These are phyloP conservation scores for Chytriomyces confervae DNA, from an alignment of 192 early-diverging fungal genomes.

Conservation along the genomic window DNA sequence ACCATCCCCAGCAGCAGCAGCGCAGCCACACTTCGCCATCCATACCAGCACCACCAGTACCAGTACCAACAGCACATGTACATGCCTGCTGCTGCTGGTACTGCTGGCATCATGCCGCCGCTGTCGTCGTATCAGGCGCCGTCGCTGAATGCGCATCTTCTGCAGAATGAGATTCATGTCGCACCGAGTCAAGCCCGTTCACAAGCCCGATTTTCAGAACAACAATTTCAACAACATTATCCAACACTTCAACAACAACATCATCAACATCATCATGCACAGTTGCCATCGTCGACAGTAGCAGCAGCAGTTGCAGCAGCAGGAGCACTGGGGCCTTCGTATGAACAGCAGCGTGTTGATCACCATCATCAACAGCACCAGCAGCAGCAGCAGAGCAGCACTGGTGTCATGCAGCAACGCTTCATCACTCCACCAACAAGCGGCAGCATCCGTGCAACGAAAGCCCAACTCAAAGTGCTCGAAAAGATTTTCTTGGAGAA, in stretches of 20 bases:
- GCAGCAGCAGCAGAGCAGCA: not conserved
- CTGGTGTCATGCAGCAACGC: not conserved
- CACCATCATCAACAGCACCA: not conserved
- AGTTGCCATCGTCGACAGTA: not conserved
- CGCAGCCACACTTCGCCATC: not conserved
- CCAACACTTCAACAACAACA: not conserved
- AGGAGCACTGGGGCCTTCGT: too few species aligned
- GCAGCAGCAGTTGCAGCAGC: too few species aligned
- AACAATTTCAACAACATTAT: not conserved
- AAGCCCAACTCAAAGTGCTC: constrained; percentile 16
- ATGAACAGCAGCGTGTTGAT: not conserved
- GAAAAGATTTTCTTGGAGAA: constrained; percentile 10
- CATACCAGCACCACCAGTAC: not conserved
- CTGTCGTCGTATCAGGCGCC: not conserved
- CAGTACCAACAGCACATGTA: not conserved
- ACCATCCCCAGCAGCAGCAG: not conserved
- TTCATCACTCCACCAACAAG: not conserved
- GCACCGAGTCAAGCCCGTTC: not conserved
- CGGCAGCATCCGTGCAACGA: constrained; percentile 18
- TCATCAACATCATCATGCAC: not conserved
- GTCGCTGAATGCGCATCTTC: not conserved
- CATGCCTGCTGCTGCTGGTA: not conserved
- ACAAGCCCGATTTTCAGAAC: not conserved
- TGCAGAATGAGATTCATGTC: not conserved
- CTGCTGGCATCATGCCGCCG: not conserved